These are phyloP conservation scores for Coemansia asiatica DNA, from an alignment of 192 early-diverging fungal species.

Conservation along the genomic window DNA sequence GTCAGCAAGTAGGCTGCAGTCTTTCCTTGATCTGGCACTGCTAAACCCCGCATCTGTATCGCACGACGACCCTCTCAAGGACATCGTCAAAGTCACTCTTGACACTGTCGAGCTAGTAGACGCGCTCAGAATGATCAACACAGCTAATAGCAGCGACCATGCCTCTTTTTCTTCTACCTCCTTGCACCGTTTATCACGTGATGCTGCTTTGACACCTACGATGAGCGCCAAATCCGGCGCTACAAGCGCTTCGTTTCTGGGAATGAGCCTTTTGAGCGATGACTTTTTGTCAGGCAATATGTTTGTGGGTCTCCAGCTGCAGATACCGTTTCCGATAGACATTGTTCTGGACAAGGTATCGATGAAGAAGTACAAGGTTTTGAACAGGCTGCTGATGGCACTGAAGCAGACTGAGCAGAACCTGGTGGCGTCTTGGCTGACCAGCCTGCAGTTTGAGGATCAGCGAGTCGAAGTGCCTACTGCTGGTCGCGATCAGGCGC, in stretches of 20 bases:
- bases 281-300: conserved; percentile 64
- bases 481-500: conserved; percentile 15
- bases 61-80: conserved; percentile 79
- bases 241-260: conserved; percentile 14
- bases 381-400: conserved; percentile 86
- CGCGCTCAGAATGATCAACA: conserved; percentile 26
- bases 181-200: not conserved
- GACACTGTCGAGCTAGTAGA: conserved; percentile 67
- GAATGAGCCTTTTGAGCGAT: conserved; percentile 24
- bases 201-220: not conserved
- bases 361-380: conserved; percentile 85
- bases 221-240: not conserved
- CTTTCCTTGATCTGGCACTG: conserved; percentile 83
- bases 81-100: conserved; percentile 81
- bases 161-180: conserved; percentile 9
- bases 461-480: conserved; percentile 11
- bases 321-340: conserved; percentile 75
- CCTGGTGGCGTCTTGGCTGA: conserved; percentile 74
- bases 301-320: conserved; percentile 77
- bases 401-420: conserved; percentile 87
- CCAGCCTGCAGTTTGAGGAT: conserved; percentile 41
- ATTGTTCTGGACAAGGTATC: conserved; percentile 82
- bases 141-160: not conserved
- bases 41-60: conserved; percentile 83
- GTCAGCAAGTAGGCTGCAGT: conserved; percentile 70